Evolutionary conservation across 129 eudicot species (phyloP).

Genomic region (Smallanthus sonchifolius): DNA sequence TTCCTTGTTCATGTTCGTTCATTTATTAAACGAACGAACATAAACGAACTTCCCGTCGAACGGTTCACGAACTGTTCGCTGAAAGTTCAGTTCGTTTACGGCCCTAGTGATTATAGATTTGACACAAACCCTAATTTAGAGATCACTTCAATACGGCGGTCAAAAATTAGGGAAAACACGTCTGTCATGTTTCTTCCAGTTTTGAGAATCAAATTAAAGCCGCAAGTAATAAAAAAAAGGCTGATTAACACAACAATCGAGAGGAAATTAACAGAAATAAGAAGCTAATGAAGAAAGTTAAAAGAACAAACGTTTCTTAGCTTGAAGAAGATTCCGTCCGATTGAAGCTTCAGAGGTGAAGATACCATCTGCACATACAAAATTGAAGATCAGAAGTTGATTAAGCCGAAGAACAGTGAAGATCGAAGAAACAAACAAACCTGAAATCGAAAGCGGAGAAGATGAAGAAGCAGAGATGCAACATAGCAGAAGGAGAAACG

Average conservation of each 20-base stretch:
- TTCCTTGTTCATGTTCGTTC: too few relatives aligned
- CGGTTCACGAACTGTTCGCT: too few relatives aligned
- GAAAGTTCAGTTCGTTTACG: too few relatives aligned
- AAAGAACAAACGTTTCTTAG: constrained; percentile 28
- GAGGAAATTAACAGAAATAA: neutral
- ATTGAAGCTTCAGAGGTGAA: constrained; percentile 34
- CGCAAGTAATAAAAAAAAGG: neutral
- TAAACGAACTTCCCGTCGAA: too few relatives aligned
- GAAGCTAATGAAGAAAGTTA: neutral
- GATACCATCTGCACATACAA: constrained; percentile 29
- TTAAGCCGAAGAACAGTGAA: neutral
- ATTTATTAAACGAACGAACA: too few relatives aligned
- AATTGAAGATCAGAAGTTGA: constrained; percentile 5
- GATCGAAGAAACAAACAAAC: constrained; percentile 16
- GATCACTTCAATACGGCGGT: neutral
- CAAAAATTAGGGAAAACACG: neutral
- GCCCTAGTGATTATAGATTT: too few relatives aligned
- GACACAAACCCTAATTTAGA: constrained; percentile 11
- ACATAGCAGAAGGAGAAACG: constrained; percentile 23
- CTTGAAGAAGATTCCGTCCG: constrained; percentile 47
- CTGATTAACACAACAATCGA: neutral
- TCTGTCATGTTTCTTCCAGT: neutral
- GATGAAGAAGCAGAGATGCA: constrained; percentile 13
- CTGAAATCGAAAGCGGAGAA: constrained; percentile 45
- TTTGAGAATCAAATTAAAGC: neutral